These are phyloP conservation scores for Spathaspora gorwiae DNA, from an alignment of 805 yeast species.

Conservation along the genomic window DNA sequence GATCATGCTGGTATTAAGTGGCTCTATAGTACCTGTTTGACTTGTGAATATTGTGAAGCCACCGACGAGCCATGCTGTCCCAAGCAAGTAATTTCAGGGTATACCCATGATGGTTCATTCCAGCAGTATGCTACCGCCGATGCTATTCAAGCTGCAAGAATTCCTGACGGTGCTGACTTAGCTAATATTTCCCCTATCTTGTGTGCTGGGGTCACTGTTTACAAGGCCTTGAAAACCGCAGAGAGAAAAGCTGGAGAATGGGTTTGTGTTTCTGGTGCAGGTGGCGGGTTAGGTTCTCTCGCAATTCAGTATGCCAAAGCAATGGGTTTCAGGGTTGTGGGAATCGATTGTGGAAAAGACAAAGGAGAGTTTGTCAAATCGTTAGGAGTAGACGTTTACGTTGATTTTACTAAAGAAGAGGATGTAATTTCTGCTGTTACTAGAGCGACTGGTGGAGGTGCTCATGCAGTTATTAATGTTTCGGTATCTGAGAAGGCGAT, in stretches of 20 bases:
- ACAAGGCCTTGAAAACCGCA: conserved; percentile 85
- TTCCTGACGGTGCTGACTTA: conserved; percentile 70
- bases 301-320: conserved; percentile 74
- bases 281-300: conserved; percentile 73
- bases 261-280: conserved; percentile 77
- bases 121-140: conserved; percentile 89
- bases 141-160: conserved; percentile 79
- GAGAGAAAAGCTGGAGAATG: conserved; percentile 65
- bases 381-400: conserved; percentile 61
- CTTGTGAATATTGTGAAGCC: conserved; percentile 70
- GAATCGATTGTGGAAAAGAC: conserved; percentile 66
- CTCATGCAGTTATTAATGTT: conserved; percentile 72
- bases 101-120: conserved; percentile 87
- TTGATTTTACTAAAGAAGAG: conserved; percentile 54
- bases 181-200: conserved; percentile 76
- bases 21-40: conserved; percentile 73
- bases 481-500: conserved; percentile 71
- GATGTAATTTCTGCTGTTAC: conserved; percentile 53
- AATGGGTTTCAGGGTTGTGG: conserved; percentile 70
- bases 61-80: conserved; percentile 70
- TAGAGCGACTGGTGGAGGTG: conserved; percentile 64
- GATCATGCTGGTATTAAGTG: conserved; percentile 82
- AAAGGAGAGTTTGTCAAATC: conserved; percentile 50
- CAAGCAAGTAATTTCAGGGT: conserved; percentile 64
- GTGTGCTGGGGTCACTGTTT: conserved; percentile 89